phyloP scores from a whole-genome alignment of 805 yeast species.

The Candida ascalaphidarum region DNA sequence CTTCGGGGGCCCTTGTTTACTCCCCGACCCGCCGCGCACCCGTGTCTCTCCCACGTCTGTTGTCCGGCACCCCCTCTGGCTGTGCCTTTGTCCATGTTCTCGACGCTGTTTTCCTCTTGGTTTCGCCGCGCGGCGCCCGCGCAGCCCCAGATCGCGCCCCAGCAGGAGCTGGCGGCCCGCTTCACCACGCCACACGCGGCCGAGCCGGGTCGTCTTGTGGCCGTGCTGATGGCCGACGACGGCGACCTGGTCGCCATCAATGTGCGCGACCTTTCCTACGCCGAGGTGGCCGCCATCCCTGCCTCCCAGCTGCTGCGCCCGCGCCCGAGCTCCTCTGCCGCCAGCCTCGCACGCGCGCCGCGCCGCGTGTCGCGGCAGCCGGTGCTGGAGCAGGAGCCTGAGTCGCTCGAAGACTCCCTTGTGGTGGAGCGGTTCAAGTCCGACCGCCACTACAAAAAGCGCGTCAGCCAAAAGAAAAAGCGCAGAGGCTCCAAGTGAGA shows the following conservation, averaged over 20 bases:
- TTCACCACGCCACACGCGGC: constrained; percentile 21
- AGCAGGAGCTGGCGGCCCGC: too few species aligned
- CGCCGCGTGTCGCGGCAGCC: constrained; percentile 11
- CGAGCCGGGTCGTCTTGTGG: constrained; percentile 22
- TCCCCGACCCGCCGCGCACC: too few species aligned
- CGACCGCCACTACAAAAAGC: constrained; percentile 12
- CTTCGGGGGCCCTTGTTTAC: too few species aligned
- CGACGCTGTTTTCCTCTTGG: too few species aligned
- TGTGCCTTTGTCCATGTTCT: too few species aligned
- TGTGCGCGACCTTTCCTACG: constrained; percentile 28
- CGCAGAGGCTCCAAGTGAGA: too few species aligned
- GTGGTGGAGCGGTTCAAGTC: constrained; percentile 8
- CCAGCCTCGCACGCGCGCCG: constrained; percentile 5
- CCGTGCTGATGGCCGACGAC: constrained; percentile 18
- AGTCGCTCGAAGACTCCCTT: constrained; percentile 3
- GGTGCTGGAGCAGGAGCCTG: too few species aligned
- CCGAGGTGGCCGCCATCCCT: constrained; percentile 34
- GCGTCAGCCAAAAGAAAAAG: constrained; percentile 8
- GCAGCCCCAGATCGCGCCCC: too few species aligned
- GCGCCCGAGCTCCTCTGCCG: constrained; percentile 1
- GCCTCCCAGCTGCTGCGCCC: constrained; percentile 12
- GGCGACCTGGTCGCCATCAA: constrained; percentile 30
- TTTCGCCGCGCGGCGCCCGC: too few species aligned
- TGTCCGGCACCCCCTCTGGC: too few species aligned
- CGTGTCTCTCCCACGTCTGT: too few species aligned